A percentile compares a stretch with the other conserved stretches of the same genome.
These are phyloP conservation scores for Daldinia decipiens DNA, from an alignment of 495 filamentous ascomycete species.

Conservation along the genomic window DNA sequence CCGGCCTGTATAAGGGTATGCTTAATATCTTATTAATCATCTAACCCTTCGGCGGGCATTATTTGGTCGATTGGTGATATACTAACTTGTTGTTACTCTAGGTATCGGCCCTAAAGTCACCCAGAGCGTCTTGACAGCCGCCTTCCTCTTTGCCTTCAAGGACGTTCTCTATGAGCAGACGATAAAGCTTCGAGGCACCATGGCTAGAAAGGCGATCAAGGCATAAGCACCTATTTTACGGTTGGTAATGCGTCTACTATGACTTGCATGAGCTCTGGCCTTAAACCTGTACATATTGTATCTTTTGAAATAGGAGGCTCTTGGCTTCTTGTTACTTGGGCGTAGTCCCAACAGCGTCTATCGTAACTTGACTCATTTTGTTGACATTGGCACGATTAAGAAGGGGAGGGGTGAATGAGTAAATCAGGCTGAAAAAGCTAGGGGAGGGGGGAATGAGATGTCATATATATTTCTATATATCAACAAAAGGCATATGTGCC, in stretches of 20 bases:
- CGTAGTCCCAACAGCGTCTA: neutral
- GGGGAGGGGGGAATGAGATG: neutral
- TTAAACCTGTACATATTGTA: constrained; percentile 19
- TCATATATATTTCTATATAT: neutral
- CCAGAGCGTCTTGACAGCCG: constrained; percentile 95
- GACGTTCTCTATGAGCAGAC: constrained; percentile 75
- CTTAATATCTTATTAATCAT: constrained; percentile 24
- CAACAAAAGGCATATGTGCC: neutral
- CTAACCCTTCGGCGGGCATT: neutral
- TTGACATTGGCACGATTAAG: neutral
- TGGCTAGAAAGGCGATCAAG: constrained; percentile 55
- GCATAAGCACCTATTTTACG: constrained; percentile 34
- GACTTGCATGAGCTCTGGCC: neutral
- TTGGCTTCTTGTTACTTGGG: neutral
- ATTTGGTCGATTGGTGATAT: neutral
- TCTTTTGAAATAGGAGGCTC: neutral
- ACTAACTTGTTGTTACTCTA: constrained; percentile 45
- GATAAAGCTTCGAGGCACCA: constrained; percentile 55
- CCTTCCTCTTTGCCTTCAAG: constrained; percentile 98
- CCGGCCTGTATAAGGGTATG: constrained; percentile 90
- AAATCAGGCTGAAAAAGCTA: neutral
- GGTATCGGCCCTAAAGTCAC: constrained; percentile 95
- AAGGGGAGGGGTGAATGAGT: too few species aligned
- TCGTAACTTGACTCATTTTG: neutral
- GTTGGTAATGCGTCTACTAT: neutral